A percentile compares a stretch with the other conserved stretches of the same genome.
phyloP scores from a whole-genome alignment of 805 yeast genomes.

The Candida silvicultrix region DNA sequence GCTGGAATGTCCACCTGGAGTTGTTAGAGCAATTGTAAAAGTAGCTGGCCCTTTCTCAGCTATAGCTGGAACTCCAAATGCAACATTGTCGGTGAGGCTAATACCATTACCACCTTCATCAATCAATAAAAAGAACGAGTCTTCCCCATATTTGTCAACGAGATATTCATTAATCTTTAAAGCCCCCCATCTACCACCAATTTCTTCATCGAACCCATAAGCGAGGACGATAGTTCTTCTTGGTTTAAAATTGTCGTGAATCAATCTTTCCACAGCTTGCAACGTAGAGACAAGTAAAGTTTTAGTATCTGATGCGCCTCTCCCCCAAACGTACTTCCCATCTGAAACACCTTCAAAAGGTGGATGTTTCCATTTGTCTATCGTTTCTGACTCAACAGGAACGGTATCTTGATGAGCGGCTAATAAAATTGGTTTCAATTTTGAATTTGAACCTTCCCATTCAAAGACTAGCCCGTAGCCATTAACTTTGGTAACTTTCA shows the following conservation, averaged over 20 bases:
- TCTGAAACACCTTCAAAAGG: conserved; percentile 65
- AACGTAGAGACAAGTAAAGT: conserved; percentile 55
- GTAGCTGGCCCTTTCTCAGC: conserved; percentile 36
- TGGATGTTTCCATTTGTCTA: conserved; percentile 52
- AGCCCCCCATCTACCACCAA: conserved; percentile 61
- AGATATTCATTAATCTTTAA: conserved; percentile 37
- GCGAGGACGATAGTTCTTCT: conserved; percentile 53
- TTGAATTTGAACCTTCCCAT: conserved; percentile 46
- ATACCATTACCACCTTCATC: conserved; percentile 50
- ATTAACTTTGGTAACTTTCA: conserved; percentile 53
- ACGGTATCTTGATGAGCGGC: conserved; percentile 82
- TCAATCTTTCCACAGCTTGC: conserved; percentile 50
- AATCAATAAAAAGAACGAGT: conserved; percentile 52
- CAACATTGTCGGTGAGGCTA: conserved; percentile 28
- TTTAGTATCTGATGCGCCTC: conserved; percentile 74
- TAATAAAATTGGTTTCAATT: conserved; percentile 57
- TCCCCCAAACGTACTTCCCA: conserved; percentile 60
- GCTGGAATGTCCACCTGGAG: conserved; percentile 65
- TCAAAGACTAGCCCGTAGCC: conserved; percentile 58
- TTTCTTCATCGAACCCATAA: conserved; percentile 75
- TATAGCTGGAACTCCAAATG: conserved; percentile 40
- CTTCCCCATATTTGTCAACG: conserved; percentile 46
- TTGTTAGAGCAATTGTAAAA: conserved; percentile 21
- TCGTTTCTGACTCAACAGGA: conserved; percentile 58
- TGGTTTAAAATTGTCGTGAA: conserved; percentile 41